These are phyloP conservation scores for Cunninghamia lanceolata DNA, from an alignment of 75 land plant genomes.

Conservation along the genomic window DNA sequence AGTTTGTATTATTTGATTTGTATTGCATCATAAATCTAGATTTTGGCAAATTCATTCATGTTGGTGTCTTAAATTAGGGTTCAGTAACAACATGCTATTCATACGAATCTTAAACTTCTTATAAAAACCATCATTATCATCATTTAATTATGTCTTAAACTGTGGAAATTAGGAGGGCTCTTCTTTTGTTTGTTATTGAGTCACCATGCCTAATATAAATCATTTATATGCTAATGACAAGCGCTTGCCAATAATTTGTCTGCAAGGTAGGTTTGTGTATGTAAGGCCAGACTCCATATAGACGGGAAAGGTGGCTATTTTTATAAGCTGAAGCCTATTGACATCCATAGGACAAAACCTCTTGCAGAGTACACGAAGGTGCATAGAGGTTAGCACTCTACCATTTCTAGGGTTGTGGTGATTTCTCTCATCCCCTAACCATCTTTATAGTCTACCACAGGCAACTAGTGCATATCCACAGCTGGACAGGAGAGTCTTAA, in stretches of 20 bases:
- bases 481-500: background rate
- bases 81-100: background rate
- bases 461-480: background rate
- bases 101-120: background rate
- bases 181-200: background rate
- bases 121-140: background rate
- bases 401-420: background rate
- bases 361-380: background rate
- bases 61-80: slow-evolving; percentile 4
- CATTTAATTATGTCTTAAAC: background rate
- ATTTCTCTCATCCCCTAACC: background rate
- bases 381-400: background rate
- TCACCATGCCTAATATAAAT: background rate
- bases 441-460: background rate
- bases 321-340: background rate
- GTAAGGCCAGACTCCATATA: background rate
- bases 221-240: background rate
- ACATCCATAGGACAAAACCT: background rate
- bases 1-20: background rate
- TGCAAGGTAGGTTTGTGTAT: background rate
- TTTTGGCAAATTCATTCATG: background rate
- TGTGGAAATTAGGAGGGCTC: background rate
- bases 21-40: background rate
- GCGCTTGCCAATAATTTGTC: background rate
- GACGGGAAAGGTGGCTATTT: background rate